Base-by-base conservation (phyloP, 106 monocot species). In the Hemerocallis citrina region DNA sequence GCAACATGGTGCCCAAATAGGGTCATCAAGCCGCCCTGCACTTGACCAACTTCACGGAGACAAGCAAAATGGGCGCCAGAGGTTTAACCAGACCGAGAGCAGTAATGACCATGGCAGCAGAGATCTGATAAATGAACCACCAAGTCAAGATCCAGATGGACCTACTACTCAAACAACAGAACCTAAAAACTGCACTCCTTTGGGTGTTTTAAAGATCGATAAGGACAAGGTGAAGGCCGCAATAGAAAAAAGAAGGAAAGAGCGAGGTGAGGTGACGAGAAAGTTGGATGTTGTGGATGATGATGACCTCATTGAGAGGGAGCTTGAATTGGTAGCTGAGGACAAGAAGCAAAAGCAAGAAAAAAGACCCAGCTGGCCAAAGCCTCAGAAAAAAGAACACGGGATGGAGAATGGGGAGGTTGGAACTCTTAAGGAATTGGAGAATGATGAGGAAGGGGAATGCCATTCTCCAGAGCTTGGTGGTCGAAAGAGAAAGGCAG, bases 291-390 rank as follows among this genome's bases (percentile, higher is more conserved):
- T 75, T 15, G 57, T 73, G 54, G 80, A 93, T 70, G 89, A 89
- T 21, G 92, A 88, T 70, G 93, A 85, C 40, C 76, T 88, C 50
- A 89, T 93, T 31, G 89, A 93, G 62, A 89, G 89, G 51, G 93
- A 89, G 75, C 64, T 89, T 13, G 89, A 93, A 57, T 65, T 87
- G 61, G 72, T 70, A 25, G 77, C 68, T 8, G 74, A 77, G 32
- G 82, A 82, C 22, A 85, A 62, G 69, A 68, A 14, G 27, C 68
- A 80, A 31, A 82, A 65, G 59, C 68, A 21, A 40, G 78, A 79
- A 49, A 79, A 52, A 51, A 66, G 71, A 55, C 83, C 65, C 11
- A 52, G 52, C 57, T 75, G 67, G 81, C 59, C 74, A 10, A 80
- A 71, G 22, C 37, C 65, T 34, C 30, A 55, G 11, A 62, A 69